Evolutionary conservation across 108 stramenopile species (phyloP), one percentile per base, ranked within the genome.

Genomic region (Thalassiosira profunda): DNA sequence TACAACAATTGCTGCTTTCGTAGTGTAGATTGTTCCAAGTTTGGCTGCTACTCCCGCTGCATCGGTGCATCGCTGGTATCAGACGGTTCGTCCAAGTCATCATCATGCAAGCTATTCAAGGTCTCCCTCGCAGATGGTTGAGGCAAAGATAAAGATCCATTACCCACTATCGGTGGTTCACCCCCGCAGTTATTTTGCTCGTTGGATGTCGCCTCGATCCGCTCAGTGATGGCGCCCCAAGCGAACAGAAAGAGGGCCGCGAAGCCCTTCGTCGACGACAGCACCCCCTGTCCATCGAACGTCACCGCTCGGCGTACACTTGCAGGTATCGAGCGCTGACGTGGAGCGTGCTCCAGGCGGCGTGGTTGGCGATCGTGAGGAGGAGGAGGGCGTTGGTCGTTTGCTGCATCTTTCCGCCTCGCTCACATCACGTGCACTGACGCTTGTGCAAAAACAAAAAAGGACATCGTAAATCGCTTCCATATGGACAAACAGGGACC

Each of bases 241-340:
- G 40, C 18, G 28, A 49, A 65, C 40, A 65, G 28, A 35, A 65
- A 36, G 21, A 49, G 10, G 5, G 63, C 63, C 4, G 63, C 47
- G n/a, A 49, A 65, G 21, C 63, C 63, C 25, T 65, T 65, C 28
- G 63, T 26, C 63, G 63, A 65, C 12, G 63, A 51, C 25, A 68
- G 55, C 25, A 68, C 24, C 2, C 55, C 30, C 28, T 68, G 67
- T 6, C 67, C 49, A 35, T 68, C 67, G 45, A 68, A 68, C 10
- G 26, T 24, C 14, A 58, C 6, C 4, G 66, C 10, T 67, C 9
- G n/a, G 67, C 67, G 43, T 68, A 68, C 1, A 68, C 67, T 58
- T 68, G 55, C 2, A 68, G 56, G 15, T 57, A 68, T 28, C 67
- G 67, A 2, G 55, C 37, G 2, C 56, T 33, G 5, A 68, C 55